Conservation (phyloP, 371 early-diverging fungal species). For the Dichotomocladium elegans region DNA sequence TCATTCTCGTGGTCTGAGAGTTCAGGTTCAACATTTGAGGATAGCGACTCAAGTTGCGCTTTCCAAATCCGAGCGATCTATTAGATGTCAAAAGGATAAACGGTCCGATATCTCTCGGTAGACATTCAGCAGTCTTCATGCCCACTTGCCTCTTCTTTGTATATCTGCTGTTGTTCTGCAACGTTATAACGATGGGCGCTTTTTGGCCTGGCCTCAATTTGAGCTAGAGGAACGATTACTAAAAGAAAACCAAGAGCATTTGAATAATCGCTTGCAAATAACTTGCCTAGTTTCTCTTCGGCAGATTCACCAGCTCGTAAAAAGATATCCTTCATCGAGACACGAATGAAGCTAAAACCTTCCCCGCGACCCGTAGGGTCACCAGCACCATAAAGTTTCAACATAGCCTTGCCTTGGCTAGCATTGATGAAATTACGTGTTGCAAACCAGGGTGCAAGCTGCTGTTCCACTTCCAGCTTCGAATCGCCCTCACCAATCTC, state of each 20-base stretch:
- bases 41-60: constrained; percentile 74
- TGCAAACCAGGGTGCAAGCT: constrained; percentile 96
- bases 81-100: too few species aligned
- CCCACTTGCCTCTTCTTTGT: constrained; percentile 74
- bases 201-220: constrained; percentile 79
- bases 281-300: constrained; percentile 66
- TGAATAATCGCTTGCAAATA: too few species aligned
- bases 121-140: background rate
- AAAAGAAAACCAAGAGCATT: too few species aligned
- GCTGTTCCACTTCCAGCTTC: constrained; percentile 84
- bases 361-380: constrained; percentile 98
- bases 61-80: constrained; percentile 92
- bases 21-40: constrained; percentile 47
- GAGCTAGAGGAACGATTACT: constrained; percentile 38
- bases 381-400: constrained; percentile 92
- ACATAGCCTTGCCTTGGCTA: constrained; percentile 89
- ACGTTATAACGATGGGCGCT: constrained; percentile 90
- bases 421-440: constrained; percentile 96
- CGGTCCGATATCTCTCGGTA: too few species aligned
- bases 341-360: constrained; percentile 97
- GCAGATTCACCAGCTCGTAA: constrained; percentile 85
- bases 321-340: constrained; percentile 96
- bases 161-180: constrained; percentile 94
- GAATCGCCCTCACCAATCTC: constrained; percentile 72
- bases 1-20: constrained; percentile 46